These are phyloP conservation scores for Neurospora sp. DNA, from an alignment of 495 filamentous ascomycete genomes.

Conservation along the genomic window DNA sequence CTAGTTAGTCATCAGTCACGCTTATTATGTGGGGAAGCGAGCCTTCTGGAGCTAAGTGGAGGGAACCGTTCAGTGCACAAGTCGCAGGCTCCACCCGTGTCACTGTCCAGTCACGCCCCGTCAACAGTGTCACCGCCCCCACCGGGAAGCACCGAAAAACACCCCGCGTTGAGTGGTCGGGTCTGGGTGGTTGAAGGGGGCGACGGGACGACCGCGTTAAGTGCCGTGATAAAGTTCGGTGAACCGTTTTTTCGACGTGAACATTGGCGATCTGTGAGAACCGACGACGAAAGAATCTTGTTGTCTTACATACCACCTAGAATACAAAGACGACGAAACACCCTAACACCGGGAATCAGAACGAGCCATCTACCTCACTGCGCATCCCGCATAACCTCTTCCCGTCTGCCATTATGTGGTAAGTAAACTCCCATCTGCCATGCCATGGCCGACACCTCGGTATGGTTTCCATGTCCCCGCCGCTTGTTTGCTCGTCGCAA, in stretches of 20 bases:
- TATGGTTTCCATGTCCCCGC: neutral
- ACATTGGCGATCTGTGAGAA: neutral
- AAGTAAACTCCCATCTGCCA: neutral
- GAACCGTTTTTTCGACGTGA: neutral
- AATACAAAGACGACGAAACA: neutral
- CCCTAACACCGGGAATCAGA: neutral
- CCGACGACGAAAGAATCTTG: neutral
- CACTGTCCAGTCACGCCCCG: neutral
- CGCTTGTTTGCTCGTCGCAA: neutral
- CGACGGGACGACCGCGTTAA: neutral
- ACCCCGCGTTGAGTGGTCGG: neutral
- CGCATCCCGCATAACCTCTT: neutral
- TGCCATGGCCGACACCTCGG: neutral
- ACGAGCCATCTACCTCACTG: neutral
- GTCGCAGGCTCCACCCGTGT: neutral
- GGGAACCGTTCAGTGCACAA: neutral
- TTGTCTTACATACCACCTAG: neutral
- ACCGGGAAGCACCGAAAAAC: neutral
- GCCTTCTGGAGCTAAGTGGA: neutral
- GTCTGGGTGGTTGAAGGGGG: neutral
- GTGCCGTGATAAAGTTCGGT: neutral
- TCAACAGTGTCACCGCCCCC: neutral
- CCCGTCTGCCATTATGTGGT: neutral
- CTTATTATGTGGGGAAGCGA: neutral
- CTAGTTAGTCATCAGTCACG: neutral